Evolutionary conservation across 31 red algal genomes (phyloP), one percentile per base, ranked within the genome.

Genomic region (Endocladia muricata): DNA sequence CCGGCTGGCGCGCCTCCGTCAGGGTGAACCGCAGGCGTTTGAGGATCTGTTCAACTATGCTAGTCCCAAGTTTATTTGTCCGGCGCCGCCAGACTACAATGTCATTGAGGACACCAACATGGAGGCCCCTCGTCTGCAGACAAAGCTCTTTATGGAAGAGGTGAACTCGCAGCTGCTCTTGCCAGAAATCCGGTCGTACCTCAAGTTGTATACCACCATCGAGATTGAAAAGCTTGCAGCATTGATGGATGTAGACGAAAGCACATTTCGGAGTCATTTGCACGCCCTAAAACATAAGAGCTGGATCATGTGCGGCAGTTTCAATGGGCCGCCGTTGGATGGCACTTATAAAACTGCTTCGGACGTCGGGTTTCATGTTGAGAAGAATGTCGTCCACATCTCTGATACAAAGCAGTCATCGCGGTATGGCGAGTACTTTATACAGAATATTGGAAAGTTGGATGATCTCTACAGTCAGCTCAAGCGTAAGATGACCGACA

Each of bases 251-350:
- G 85, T 86, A 25, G 83, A 88, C 3, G 62, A 87, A n/a, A 34
- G 51, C 31, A 80, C 78, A 13, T 80, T 87, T 40, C 41, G 85
- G 37, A 85, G 79, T 30, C 67, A 88, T 68, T 58, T 96, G 25
- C 79, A 91, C 65, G 79, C 81, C 17, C 44, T 96, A 28, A 96
- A 96, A 59, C 87, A 96, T 62, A 96, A 91, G 76, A 94, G 88
- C 51, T 92, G 82, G 79, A 76, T 72, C 15, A 41, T 91, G 35
- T 38, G 41, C 2, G 80, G 88, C 4, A 77, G 68, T 62, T 62
- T 79, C 74, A 22, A 35, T n/a, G 22, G 70, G 42, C 60, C 86
- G 15, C 83, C 93, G 49, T 63, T 81, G 1, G 73, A 88, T 28
- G 87, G 93, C 33, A 68, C 35, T 8, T 87, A 61, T 30, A 72